Percentiles rank a stretch among this genome's conserved stretches.
Evolutionary conservation across 1,139 yeast genomes (phyloP).

Genomic region (Magnusiomyces sp.): DNA sequence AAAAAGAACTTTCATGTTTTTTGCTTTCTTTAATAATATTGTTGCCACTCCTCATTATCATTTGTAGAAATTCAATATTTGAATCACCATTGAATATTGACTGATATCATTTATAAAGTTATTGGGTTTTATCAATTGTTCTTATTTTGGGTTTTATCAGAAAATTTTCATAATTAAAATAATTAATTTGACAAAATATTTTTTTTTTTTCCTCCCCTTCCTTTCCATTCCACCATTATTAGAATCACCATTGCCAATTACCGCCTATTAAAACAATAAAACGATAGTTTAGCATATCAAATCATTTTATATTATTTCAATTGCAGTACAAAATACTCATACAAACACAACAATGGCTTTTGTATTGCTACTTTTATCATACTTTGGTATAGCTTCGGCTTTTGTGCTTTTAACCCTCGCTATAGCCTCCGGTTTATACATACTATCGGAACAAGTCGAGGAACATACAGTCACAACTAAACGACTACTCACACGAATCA

Average conservation of each 20-base stretch:
- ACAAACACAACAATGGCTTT: constrained; percentile 7
- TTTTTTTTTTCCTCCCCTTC: not conserved
- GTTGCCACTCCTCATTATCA: too few relatives aligned
- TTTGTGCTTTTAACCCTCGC: constrained; percentile 64
- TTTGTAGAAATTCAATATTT: too few relatives aligned
- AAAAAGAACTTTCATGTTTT: too few relatives aligned
- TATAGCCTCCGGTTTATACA: constrained; percentile 80
- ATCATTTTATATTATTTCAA: not conserved
- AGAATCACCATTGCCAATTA: not conserved
- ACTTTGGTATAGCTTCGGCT: constrained; percentile 65
- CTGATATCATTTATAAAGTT: too few relatives aligned
- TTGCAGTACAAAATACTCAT: not conserved
- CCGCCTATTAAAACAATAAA: not conserved
- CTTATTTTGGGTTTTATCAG: too few relatives aligned
- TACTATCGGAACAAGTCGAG: constrained; percentile 85
- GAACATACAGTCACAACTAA: constrained; percentile 85
- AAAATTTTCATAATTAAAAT: too few relatives aligned
- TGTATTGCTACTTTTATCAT: constrained; percentile 40
- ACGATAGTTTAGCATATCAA: too few relatives aligned
- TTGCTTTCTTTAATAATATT: too few relatives aligned
- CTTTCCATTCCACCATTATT: not conserved
- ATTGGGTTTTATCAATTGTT: too few relatives aligned
- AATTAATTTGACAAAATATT: too few relatives aligned
- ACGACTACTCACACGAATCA: constrained; percentile 52
- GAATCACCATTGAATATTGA: too few relatives aligned